These are phyloP conservation scores for Imleria badia DNA, from an alignment of 768 basidiomycete species.

Conservation along the genomic window DNA sequence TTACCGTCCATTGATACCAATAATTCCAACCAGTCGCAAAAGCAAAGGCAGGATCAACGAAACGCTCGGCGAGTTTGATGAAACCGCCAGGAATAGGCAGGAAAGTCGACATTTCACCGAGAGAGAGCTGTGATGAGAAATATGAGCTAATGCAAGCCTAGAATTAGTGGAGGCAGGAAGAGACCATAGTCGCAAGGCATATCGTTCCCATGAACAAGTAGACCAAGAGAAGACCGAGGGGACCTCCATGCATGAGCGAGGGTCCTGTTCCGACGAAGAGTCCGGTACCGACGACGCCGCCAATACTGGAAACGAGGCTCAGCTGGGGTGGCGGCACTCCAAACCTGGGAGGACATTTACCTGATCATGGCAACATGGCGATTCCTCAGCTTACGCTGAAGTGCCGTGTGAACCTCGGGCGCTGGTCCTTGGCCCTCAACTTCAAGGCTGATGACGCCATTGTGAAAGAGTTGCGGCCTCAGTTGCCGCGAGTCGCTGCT, in stretches of 20 bases:
- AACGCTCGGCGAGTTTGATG: too few relatives aligned
- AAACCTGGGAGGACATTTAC: background rate
- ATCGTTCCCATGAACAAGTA: background rate
- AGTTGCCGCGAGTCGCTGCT: too few relatives aligned
- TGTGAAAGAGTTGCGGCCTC: too few relatives aligned
- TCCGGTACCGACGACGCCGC: background rate
- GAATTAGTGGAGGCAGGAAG: background rate
- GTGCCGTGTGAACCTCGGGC: too few relatives aligned
- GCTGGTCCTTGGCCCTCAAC: too few relatives aligned
- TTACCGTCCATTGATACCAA: constrained; percentile 3
- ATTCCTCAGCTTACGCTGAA: too few relatives aligned
- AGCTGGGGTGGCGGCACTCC: background rate
- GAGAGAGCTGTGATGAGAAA: background rate
- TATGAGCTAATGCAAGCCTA: background rate
- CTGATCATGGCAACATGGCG: background rate
- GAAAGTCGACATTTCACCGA: too few relatives aligned
- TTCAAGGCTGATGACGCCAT: too few relatives aligned
- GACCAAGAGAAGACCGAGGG: background rate
- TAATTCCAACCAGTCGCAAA: too few relatives aligned
- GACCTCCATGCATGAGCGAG: background rate
- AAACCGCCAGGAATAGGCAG: too few relatives aligned
- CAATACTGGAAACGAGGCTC: background rate
- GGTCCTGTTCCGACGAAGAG: background rate
- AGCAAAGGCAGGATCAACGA: too few relatives aligned
- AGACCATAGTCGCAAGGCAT: constrained; percentile 2